These are phyloP conservation scores for Auricularia cornea DNA, from an alignment of 768 basidiomycete genomes.

Conservation along the genomic window DNA sequence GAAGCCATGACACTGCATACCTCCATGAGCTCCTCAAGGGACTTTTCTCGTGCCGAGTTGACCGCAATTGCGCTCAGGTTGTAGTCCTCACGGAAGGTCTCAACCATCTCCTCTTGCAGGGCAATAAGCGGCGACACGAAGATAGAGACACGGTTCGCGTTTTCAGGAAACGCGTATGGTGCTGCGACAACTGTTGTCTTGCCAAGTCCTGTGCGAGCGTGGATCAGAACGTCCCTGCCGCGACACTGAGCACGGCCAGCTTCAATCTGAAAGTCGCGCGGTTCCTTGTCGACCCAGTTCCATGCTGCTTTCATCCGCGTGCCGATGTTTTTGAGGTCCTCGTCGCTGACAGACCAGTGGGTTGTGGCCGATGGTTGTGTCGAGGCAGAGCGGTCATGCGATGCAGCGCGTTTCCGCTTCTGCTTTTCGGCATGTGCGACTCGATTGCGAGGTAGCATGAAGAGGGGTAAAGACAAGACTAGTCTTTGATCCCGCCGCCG, in stretches of 20 bases:
- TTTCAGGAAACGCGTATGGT: slow-evolving; percentile 22
- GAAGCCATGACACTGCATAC: slow-evolving; percentile 11
- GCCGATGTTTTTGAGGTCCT: neutral
- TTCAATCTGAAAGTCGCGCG: slow-evolving; percentile 20
- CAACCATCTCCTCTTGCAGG: slow-evolving; percentile 31
- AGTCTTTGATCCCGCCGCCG: too few relatives aligned
- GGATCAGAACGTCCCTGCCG: slow-evolving; percentile 25
- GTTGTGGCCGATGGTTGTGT: too few relatives aligned
- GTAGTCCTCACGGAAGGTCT: slow-evolving; percentile 26
- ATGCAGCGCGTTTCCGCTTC: too few relatives aligned
- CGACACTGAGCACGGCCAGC: slow-evolving; percentile 24
- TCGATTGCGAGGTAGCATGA: too few relatives aligned
- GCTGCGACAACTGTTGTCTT: slow-evolving; percentile 34
- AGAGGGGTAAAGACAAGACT: too few relatives aligned
- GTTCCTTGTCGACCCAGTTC: slow-evolving; percentile 15
- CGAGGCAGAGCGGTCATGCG: too few relatives aligned
- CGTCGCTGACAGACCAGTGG: too few relatives aligned
- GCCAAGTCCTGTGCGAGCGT: slow-evolving; percentile 30
- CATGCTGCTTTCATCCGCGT: slow-evolving; percentile 14
- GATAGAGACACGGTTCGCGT: slow-evolving; percentile 25
- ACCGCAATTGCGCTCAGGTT: slow-evolving; percentile 23
- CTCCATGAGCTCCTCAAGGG: slow-evolving; percentile 17
- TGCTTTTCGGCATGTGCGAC: too few relatives aligned
- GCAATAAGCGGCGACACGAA: slow-evolving; percentile 33
- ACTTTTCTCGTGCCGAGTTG: slow-evolving; percentile 25